Evolutionary conservation across 352 stramenopile species (phyloP), one percentile per base, ranked within the genome.

Genomic region (Paralagenidium karlingii): DNA sequence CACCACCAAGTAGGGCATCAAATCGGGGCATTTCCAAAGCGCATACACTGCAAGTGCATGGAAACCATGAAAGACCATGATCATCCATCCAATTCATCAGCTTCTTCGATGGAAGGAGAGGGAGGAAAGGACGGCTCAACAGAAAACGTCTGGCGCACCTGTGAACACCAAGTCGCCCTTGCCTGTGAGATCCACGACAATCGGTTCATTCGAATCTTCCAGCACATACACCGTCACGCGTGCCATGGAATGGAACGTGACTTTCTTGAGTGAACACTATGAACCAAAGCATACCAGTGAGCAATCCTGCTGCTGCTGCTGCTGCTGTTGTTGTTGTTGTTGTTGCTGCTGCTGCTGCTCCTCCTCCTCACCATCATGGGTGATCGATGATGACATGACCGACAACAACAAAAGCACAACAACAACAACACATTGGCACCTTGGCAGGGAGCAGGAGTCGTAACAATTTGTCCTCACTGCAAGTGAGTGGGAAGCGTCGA

Each of bases 191-290:
- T 92, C 78, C 21, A 89, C 86, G 12, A 82, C 42, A 13, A 92
- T 28, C 3, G 76, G 76, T 45, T 84, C 76, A 11, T 60, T 63
- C 20, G 45, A 59, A 41, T 70, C 66, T 24, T 79, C 70, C 12
- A 61, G 37, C 11, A 60, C 54, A 59, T 71, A 92, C 11, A 92
- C 59, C 5, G 88, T 58, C 40, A 81, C 65, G 7, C 73, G 65
- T 19, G 71, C 82, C 29, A 73, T 70, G 28, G 77, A 68, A 38
- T 85, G 70, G 54, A 87, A 83, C 36, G 63, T 80, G 38, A 88
- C 58, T 34, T 84, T 84, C 49, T 82, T 81, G 30, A 67, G 46
- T 12, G 53, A 20, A 36, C 16, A 20, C 30, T 16, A 36, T 36
- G 22, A 37, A 32, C 19, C 36, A 36, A 36, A 3, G 16, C 30